These are phyloP conservation scores for Pseudocercospora eumusae DNA, from an alignment of 2,329 filamentous ascomycete genomes.

Conservation along the genomic window DNA sequence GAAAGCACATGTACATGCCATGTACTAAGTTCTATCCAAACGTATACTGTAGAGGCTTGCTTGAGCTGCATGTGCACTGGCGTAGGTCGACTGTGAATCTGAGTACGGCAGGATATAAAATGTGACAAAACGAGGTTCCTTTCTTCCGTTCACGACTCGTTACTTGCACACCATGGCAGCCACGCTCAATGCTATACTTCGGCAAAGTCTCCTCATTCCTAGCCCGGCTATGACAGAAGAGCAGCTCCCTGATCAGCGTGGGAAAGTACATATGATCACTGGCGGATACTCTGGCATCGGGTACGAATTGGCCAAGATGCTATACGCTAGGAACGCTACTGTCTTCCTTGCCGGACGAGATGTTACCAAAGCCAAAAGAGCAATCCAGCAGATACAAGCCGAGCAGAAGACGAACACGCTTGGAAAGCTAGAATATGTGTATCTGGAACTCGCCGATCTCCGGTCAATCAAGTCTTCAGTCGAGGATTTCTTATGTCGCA, in stretches of 20 bases:
- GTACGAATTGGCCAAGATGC: neutral
- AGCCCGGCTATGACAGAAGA: neutral
- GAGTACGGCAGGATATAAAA: too few relatives aligned
- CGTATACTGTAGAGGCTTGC: too few relatives aligned
- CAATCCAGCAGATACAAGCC: neutral
- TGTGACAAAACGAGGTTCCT: neutral
- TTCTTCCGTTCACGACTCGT: neutral
- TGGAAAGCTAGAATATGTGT: neutral
- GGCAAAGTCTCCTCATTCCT: neutral
- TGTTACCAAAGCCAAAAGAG: neutral
- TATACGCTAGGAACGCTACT: neutral
- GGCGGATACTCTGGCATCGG: neutral
- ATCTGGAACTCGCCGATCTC: neutral
- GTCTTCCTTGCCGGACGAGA: neutral
- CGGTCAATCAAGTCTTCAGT: neutral
- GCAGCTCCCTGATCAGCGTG: neutral
- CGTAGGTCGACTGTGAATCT: too few relatives aligned
- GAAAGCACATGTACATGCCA: too few relatives aligned
- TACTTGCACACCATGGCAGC: neutral
- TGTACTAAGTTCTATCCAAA: too few relatives aligned
- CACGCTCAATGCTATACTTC: neutral
- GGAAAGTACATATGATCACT: neutral
- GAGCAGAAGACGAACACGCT: neutral
- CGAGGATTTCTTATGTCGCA: neutral
- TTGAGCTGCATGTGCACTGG: too few relatives aligned